Base-by-base conservation (phyloP, 805 yeast species). In the Nakazawaea populi region DNA sequence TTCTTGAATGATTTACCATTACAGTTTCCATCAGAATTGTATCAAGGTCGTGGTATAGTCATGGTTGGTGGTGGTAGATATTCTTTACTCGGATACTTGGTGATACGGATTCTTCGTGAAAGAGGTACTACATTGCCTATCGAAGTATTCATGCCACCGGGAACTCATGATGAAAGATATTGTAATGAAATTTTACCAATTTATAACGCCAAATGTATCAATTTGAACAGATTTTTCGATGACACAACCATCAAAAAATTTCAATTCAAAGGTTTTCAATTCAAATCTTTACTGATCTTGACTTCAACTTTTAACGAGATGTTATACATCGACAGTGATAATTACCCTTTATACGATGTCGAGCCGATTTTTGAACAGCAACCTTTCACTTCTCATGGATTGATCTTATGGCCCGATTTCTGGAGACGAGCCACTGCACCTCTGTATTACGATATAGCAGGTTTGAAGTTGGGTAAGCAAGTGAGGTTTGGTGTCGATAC, bases 341-440 rank as follows among this genome's bases (percentile, higher is more conserved):
- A 72, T 49, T 63, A 75, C 44, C 70, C 77, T 2, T 69, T 75
- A 32, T 59, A 62, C 40, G 70, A 72, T 54, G 77, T 77, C 4
- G 75, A 72, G 48, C 30, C 39, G 11, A 58, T 83, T 28, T 77
- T 83, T 52, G 65, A 65, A 2, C 69, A 76, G 0, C 63, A 69
- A 5, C 69, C 79, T n/a, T 82, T 67, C 64, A 59, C 66, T 35
- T 61, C 69, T 8, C 63, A 67, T 18, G 76, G 79, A 52, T 66
- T 80, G 63, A 67, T 83, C 29, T 64, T 82, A 29, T 89, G 95
- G 92, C 95, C 96, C 1, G 96, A 89, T 66, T 89, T 83, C 64
- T 89, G 96, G 96, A 79, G 84, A 64, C 75, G 96, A 56, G 82
- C 91, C 6, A 87, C 91, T 1, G 79, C 87, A 1, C 96, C 96